A percentile compares a stretch with the other conserved stretches of the same genome.
These are phyloP conservation scores for Dianthus caryophyllus DNA, from an alignment of 148 eudicot species.

Conservation along the genomic window DNA sequence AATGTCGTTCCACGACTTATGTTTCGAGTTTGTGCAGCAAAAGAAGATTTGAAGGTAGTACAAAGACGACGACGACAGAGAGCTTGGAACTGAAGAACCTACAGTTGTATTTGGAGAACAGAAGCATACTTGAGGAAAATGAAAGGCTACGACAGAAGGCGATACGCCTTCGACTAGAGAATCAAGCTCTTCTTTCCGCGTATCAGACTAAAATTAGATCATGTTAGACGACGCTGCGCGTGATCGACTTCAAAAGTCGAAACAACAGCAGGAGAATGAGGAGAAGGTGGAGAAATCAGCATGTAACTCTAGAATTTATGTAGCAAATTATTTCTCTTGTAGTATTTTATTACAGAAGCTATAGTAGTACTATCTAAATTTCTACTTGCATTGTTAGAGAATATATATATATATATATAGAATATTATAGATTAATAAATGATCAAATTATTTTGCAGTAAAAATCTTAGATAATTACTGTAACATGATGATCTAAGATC, in stretches of 20 bases:
- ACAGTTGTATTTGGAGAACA: slow-evolving; percentile 80
- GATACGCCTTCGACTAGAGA: slow-evolving; percentile 57
- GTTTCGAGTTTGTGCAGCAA: slow-evolving; percentile 12
- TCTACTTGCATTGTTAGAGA: background rate
- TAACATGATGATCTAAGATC: slow-evolving; percentile 4
- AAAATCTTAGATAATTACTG: background rate
- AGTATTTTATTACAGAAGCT: background rate
- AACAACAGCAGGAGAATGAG: background rate
- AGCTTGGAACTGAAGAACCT: slow-evolving; percentile 65
- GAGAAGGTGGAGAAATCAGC: background rate
- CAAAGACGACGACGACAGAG: slow-evolving; percentile 17
- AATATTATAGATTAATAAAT: slow-evolving; percentile 12
- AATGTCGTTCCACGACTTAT: background rate
- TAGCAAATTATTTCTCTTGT: background rate
- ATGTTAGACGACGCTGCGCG: background rate
- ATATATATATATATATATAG: background rate
- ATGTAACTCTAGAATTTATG: slow-evolving; percentile 2
- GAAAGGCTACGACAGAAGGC: slow-evolving; percentile 64
- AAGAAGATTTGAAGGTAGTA: slow-evolving; percentile 26
- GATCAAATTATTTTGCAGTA: slow-evolving; percentile 14
- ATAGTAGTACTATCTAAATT: background rate
- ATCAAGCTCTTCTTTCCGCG: slow-evolving; percentile 48
- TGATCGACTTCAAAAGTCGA: background rate
- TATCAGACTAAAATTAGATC: slow-evolving; percentile 40
- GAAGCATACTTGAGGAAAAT: slow-evolving; percentile 63